Evolutionary conservation across 1,139 yeast genomes (phyloP).

Genomic region (Hansenula lynferdii): DNA sequence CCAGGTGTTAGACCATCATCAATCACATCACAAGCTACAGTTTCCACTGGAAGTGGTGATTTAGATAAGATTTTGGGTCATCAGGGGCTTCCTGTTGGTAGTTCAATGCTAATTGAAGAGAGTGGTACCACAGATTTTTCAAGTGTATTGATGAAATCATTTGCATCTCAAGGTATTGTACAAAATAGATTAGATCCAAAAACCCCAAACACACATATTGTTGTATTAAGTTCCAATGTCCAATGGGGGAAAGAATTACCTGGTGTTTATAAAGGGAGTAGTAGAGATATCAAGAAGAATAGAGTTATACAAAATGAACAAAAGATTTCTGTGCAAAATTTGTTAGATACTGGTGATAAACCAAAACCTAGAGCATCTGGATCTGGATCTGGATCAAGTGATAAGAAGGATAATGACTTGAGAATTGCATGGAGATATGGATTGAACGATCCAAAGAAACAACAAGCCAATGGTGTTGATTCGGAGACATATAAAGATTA

Average conservation of each 20-base stretch:
- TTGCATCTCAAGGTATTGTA: conserved; percentile 74
- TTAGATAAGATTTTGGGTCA: conserved; percentile 74
- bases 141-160: conserved; percentile 64
- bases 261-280: conserved; percentile 69
- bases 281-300: conserved; percentile 61
- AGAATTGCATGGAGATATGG: conserved; percentile 91
- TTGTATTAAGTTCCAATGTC: conserved; percentile 59
- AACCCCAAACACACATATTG: conserved; percentile 47
- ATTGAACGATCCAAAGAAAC: conserved; percentile 36
- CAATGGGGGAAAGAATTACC: conserved; percentile 75
- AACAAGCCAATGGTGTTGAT: conserved; percentile 11
- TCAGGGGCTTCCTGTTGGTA: conserved; percentile 82
- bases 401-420: conserved; percentile 39
- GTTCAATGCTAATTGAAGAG: conserved; percentile 70
- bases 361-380: conserved; percentile 6
- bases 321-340: conserved; percentile 63
- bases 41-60: conserved; percentile 74
- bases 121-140: conserved; percentile 87
- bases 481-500: conserved; percentile 44
- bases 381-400: conserved; percentile 3
- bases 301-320: conserved; percentile 53
- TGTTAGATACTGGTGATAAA: conserved; percentile 31
- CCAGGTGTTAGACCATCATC: conserved; percentile 74
- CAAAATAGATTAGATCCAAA: conserved; percentile 51
- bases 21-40: conserved; percentile 66